Conservation (phyloP, 192 early-diverging fungal species). For the Obelidium mucronatum region DNA sequence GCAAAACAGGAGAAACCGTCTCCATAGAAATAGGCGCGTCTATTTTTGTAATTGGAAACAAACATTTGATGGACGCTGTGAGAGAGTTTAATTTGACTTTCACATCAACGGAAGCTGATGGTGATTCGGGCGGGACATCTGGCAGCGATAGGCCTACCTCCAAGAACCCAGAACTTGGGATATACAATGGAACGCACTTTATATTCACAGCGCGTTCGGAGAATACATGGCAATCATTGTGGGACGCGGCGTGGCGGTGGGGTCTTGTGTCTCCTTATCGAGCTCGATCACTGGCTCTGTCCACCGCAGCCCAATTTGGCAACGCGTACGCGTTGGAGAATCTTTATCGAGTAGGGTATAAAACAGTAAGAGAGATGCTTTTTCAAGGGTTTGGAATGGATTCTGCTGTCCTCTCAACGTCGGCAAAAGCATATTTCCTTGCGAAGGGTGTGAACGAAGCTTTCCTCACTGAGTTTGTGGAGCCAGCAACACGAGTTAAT, state of each 20-base stretch:
- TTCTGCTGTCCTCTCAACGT: slow-evolving; percentile 32
- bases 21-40: slow-evolving; percentile 69
- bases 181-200: slow-evolving; percentile 12
- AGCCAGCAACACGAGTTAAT: slow-evolving; percentile 66
- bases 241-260: slow-evolving; percentile 53
- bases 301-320: slow-evolving; percentile 36
- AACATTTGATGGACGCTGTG: slow-evolving; percentile 59
- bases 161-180: slow-evolving; percentile 30
- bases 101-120: slow-evolving; percentile 38
- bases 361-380: slow-evolving; percentile 12
- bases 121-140: not conserved
- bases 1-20: slow-evolving; percentile 1
- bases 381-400: slow-evolving; percentile 43
- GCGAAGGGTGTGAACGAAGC: slow-evolving; percentile 37
- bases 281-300: slow-evolving; percentile 17
- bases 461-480: slow-evolving; percentile 61
- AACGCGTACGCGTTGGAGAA: slow-evolving; percentile 61
- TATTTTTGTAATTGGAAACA: slow-evolving; percentile 67
- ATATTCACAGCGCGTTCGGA: slow-evolving; percentile 8
- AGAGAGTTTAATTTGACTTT: slow-evolving; percentile 58
- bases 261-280: slow-evolving; percentile 23
- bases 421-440: slow-evolving; percentile 49
- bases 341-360: slow-evolving; percentile 50
- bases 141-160: not conserved
- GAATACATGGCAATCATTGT: not conserved